Evolutionary conservation across 2,329 filamentous ascomycete genomes (phyloP).

Genomic region (Boeremia lycopersici): DNA sequence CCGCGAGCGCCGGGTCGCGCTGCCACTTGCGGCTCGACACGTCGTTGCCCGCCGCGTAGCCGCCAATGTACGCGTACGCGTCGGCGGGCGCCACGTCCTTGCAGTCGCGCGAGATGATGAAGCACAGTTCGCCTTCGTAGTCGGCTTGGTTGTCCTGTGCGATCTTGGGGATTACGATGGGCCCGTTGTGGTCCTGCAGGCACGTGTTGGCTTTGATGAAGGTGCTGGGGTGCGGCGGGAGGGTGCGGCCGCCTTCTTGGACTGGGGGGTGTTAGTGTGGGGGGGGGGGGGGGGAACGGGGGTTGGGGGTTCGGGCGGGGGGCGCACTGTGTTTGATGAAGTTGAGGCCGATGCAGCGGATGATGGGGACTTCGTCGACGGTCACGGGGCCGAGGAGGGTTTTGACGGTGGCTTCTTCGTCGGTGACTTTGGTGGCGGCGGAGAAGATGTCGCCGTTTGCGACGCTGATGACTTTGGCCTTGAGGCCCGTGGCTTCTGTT

Average conservation of each 20-base stretch:
- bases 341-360: slow-evolving; percentile 66
- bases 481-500: slow-evolving; percentile 55
- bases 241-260: slow-evolving; percentile 57
- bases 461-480: slow-evolving; percentile 58
- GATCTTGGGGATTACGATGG: slow-evolving; percentile 56
- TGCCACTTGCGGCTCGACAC: slow-evolving; percentile 61
- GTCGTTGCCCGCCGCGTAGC: slow-evolving; percentile 62
- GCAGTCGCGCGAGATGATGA: slow-evolving; percentile 60
- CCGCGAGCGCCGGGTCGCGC: slow-evolving; percentile 55
- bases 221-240: slow-evolving; percentile 57
- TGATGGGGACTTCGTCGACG: slow-evolving; percentile 58
- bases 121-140: slow-evolving; percentile 47
- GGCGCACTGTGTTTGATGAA: slow-evolving; percentile 61
- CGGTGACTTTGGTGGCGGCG: slow-evolving; percentile 57
- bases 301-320: not conserved
- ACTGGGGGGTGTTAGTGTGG: too few relatives aligned
- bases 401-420: slow-evolving; percentile 61
- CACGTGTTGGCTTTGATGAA: slow-evolving; percentile 58
- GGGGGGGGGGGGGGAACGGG: too few relatives aligned
- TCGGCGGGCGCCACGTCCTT: slow-evolving; percentile 55
- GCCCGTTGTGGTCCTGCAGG: slow-evolving; percentile 48
- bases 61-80: slow-evolving; percentile 59
- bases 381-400: slow-evolving; percentile 60
- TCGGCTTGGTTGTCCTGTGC: slow-evolving; percentile 56
- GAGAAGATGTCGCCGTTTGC: slow-evolving; percentile 58